Evolutionary conservation across 2,329 filamentous ascomycete genomes (phyloP).

Genomic region (Dothiorella sarmentorum): DNA sequence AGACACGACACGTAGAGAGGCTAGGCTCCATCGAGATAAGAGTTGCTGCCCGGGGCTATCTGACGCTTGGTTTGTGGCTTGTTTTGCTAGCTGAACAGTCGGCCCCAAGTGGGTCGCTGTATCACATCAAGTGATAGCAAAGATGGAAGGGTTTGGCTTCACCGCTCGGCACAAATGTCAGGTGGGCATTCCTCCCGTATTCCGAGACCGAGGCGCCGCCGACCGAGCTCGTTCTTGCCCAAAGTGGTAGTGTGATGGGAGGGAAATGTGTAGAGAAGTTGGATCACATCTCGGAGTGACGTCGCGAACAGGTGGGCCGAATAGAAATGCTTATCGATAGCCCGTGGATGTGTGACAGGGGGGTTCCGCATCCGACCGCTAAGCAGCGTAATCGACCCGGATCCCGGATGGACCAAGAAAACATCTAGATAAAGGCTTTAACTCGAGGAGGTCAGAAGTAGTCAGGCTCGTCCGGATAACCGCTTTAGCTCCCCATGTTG

Average conservation of each 20-base stretch:
- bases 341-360: not conserved
- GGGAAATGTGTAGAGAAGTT: no score
- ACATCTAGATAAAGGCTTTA: no score
- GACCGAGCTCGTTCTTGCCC: not conserved
- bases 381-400: no score
- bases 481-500: no score
- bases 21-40: slow-evolving; percentile 4
- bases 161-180: not conserved
- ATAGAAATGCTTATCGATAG: not conserved
- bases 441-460: no score
- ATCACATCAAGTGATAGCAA: not conserved
- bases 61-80: not conserved
- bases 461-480: no score
- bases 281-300: not conserved
- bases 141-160: not conserved
- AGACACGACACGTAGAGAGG: not conserved
- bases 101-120: slow-evolving; percentile 5
- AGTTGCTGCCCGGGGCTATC: not conserved
- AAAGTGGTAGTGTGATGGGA: not conserved
- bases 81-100: not conserved
- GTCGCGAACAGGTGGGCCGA: not conserved
- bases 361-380: no score
- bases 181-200: not conserved
- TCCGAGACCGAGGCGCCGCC: not conserved
- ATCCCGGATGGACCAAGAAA: no score